Evolutionary conservation across 495 filamentous ascomycete species (phyloP).

Genomic region (Trichoderma parareesei): DNA sequence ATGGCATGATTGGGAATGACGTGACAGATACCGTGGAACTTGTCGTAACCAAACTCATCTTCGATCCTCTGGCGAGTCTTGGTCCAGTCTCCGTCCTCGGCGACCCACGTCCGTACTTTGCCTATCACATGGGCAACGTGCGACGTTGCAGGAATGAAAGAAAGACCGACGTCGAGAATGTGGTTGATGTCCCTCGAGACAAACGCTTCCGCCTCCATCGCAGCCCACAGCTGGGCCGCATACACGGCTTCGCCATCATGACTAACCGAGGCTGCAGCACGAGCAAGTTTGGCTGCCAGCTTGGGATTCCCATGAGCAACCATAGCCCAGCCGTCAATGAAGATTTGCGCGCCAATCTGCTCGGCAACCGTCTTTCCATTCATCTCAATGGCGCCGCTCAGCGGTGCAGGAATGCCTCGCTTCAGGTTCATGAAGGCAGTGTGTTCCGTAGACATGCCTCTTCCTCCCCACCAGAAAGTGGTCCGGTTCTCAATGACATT

Average conservation of each 20-base stretch:
- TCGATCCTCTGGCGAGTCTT: slow-evolving; percentile 23
- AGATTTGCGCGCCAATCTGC: slow-evolving; percentile 29
- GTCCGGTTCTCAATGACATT: slow-evolving; percentile 21
- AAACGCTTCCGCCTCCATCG: slow-evolving; percentile 27
- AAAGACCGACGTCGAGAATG: slow-evolving; percentile 21
- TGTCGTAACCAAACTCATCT: slow-evolving; percentile 24
- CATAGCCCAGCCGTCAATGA: slow-evolving; percentile 27
- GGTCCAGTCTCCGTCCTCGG: slow-evolving; percentile 20
- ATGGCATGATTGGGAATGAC: slow-evolving; percentile 26
- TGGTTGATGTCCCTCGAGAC: slow-evolving; percentile 19
- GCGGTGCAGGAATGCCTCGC: slow-evolving; percentile 20
- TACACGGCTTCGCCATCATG: slow-evolving; percentile 25
- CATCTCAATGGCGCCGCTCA: slow-evolving; percentile 19
- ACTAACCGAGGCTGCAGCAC: slow-evolving; percentile 22
- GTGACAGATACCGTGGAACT: slow-evolving; percentile 24
- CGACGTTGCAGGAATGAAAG: slow-evolving; percentile 17
- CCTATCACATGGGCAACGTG: slow-evolving; percentile 16
- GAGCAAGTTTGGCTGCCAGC: slow-evolving; percentile 20
- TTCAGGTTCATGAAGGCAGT: slow-evolving; percentile 26
- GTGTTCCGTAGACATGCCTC: slow-evolving; percentile 27
- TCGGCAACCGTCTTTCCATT: slow-evolving; percentile 24
- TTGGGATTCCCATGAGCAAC: slow-evolving; percentile 18
- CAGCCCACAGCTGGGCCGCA: slow-evolving; percentile 26
- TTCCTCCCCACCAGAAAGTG: slow-evolving; percentile 28
- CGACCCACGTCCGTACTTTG: slow-evolving; percentile 20